phyloP scores from a whole-genome alignment of 495 filamentous ascomycete species.

The Aspergillus taichungensis region DNA sequence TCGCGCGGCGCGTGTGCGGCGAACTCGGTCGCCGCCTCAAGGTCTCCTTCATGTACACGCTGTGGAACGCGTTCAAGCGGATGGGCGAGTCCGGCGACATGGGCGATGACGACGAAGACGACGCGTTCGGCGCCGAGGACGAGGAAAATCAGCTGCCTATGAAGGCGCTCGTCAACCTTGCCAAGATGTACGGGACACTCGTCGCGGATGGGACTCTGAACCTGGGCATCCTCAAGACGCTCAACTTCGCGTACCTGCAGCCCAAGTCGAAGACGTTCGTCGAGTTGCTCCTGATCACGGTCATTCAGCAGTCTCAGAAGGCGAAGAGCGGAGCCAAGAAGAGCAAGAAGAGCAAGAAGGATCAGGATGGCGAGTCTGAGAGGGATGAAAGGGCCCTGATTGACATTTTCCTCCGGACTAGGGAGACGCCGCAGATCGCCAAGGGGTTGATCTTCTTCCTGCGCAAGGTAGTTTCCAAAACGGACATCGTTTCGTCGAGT shows the following conservation, averaged over 20 bases:
- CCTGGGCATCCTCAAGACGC: slow-evolving; percentile 60
- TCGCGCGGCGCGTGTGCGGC: slow-evolving; percentile 65
- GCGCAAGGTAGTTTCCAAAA: slow-evolving; percentile 63
- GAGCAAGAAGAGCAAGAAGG: slow-evolving; percentile 19
- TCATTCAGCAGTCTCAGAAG: slow-evolving; percentile 56
- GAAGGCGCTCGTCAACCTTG: slow-evolving; percentile 77
- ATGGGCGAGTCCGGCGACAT: slow-evolving; percentile 63
- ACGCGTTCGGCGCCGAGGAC: slow-evolving; percentile 37
- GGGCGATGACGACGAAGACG: slow-evolving; percentile 47
- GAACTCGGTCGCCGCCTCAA: slow-evolving; percentile 56
- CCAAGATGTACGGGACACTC: slow-evolving; percentile 71
- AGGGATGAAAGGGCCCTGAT: slow-evolving; percentile 47
- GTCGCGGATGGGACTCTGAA: slow-evolving; percentile 57
- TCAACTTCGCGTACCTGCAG: slow-evolving; percentile 72
- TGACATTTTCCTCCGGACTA: slow-evolving; percentile 54
- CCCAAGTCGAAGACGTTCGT: slow-evolving; percentile 66
- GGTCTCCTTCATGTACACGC: slow-evolving; percentile 73
- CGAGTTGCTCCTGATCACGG: slow-evolving; percentile 68
- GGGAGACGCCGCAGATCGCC: slow-evolving; percentile 53
- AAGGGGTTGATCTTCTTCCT: slow-evolving; percentile 72
- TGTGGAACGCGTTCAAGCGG: slow-evolving; percentile 82
- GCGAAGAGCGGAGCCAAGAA: slow-evolving; percentile 16
- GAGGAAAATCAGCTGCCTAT: slow-evolving; percentile 38
- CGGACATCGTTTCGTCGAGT: slow-evolving; percentile 58
- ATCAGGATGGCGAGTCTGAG: slow-evolving; percentile 15